Base-by-base conservation (phyloP, 106 monocot species). In the Dendrobium huoshanense region DNA sequence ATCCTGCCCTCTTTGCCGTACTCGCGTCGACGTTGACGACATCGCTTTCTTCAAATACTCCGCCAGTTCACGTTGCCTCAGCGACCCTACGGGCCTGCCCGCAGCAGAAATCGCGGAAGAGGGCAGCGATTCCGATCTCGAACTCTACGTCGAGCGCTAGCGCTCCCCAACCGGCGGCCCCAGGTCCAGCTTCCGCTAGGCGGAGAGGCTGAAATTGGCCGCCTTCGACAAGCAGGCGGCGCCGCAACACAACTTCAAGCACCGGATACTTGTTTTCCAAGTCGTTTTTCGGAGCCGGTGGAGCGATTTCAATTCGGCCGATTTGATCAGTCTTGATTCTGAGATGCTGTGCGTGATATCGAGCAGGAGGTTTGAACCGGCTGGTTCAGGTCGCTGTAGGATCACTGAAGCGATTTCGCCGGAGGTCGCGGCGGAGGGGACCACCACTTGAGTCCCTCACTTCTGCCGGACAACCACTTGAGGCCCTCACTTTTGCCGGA, bases 221-320 rank as follows among this genome's bases (percentile, higher is more conserved):
- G 37, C 1, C 13, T 11, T 56, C 19, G 79, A 44, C 7, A 70
- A 41, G 33, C 67, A 31, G 8, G 70, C 4, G n/a, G 4, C 72
- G 42, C 24, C 61, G 16, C 45, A 81, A 31, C 90, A 95, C 78
- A 87, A 76, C 79, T 82, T 90, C 81, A 91, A 88, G 82, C 96
- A 96, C 84, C 65, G 83, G 78, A 88, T 96, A 20, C 72, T 96
- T 24, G 86, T 92, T 15, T 92, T 92, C 47, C 92, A 87, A 78
- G 90, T 85, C 2, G 85, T 90, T 43, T 80, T 91, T 41, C 86
- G 82, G 80, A 88, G 90, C 88, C 83, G 96, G 43, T 96, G 96
- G 96, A 96, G 96, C 84, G 91, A 93, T 78, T 82, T 96, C 49
- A 93, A 91, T 87, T 85, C 91, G 27, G 74, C 91, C 22, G 96